Percentiles rank a stretch among this genome's conserved stretches.
phyloP scores from a whole-genome alignment of 2,329 filamentous ascomycete genomes.

The Fusarium robinianum region DNA sequence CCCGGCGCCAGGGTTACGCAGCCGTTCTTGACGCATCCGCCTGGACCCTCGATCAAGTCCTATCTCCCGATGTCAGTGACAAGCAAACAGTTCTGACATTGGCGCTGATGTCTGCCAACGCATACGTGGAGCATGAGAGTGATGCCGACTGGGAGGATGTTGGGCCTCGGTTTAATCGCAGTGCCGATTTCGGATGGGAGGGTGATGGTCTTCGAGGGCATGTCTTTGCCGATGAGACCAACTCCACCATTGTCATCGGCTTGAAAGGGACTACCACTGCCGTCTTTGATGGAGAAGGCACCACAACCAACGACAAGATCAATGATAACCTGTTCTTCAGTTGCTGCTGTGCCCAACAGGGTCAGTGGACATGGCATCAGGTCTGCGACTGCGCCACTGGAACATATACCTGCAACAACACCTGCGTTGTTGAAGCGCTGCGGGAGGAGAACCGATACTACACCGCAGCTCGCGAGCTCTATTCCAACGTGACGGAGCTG shows the following conservation, averaged over 20 bases:
- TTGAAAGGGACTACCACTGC: conserved; percentile 90
- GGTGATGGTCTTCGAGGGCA: conserved; percentile 87
- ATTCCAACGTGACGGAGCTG: conserved; percentile 86
- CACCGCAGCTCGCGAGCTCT: conserved; percentile 83
- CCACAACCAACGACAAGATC: conserved; percentile 94
- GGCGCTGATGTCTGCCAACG: conserved; percentile 86
- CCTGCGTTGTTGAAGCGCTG: conserved; percentile 78
- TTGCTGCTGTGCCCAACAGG: conserved; percentile 94
- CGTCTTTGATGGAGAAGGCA: conserved; percentile 95
- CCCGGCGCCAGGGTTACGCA: conserved; percentile 69
- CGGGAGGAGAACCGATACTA: conserved; percentile 89
- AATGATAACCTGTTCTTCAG: conserved; percentile 99
- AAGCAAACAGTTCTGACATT: conserved; percentile 82
- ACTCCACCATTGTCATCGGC: conserved; percentile 87
- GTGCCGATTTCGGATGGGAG: conserved; percentile 91
- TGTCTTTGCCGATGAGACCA: conserved; percentile 84
- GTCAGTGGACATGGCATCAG: conserved; percentile 85
- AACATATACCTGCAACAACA: conserved; percentile 90
- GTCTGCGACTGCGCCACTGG: conserved; percentile 91
- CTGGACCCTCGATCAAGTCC: conserved; percentile 81
- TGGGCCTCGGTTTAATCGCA: conserved; percentile 78
- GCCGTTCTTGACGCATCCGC: conserved; percentile 71
- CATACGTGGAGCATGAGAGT: conserved; percentile 76
- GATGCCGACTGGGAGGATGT: conserved; percentile 84
- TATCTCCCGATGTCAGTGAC: conserved; percentile 81